A percentile compares a stretch with the other conserved stretches of the same genome.
Evolutionary conservation across 2,329 filamentous ascomycete species (phyloP).

Genomic region (Botrytis aclada): DNA sequence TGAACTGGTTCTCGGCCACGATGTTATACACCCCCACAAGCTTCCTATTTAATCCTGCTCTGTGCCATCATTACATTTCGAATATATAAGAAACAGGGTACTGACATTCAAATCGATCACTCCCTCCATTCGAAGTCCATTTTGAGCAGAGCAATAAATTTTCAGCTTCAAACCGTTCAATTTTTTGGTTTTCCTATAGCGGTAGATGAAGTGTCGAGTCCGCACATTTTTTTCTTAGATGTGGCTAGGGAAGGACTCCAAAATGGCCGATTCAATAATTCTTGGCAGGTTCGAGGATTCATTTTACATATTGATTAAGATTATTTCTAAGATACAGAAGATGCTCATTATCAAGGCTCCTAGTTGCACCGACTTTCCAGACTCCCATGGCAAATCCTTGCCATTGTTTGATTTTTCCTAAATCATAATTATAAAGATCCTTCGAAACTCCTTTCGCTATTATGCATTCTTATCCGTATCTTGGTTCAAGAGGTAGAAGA

Average conservation of each 20-base stretch:
- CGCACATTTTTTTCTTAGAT: rapidly evolving
- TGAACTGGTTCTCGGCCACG: neutral
- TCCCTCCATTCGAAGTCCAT: neutral
- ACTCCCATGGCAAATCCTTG: neutral
- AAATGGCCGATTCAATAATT: neutral
- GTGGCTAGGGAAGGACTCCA: neutral
- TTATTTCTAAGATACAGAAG: neutral
- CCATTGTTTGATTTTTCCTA: neutral
- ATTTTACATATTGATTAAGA: neutral
- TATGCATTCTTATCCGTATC: neutral
- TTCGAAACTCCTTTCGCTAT: neutral
- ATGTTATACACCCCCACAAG: neutral
- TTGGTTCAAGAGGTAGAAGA: neutral
- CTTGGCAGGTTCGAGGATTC: rapidly evolving
- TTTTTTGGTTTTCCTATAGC: neutral
- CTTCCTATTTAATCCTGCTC: neutral
- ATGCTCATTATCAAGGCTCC: neutral
- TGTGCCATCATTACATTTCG: neutral
- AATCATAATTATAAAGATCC: neutral
- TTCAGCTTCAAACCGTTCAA: neutral
- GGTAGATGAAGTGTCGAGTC: neutral
- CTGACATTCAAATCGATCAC: neutral
- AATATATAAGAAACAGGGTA: neutral
- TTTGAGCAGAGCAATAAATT: neutral
- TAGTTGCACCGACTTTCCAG: neutral